phyloP scores from a whole-genome alignment of 768 basidiomycete genomes.

The Gyrodon lividus region DNA sequence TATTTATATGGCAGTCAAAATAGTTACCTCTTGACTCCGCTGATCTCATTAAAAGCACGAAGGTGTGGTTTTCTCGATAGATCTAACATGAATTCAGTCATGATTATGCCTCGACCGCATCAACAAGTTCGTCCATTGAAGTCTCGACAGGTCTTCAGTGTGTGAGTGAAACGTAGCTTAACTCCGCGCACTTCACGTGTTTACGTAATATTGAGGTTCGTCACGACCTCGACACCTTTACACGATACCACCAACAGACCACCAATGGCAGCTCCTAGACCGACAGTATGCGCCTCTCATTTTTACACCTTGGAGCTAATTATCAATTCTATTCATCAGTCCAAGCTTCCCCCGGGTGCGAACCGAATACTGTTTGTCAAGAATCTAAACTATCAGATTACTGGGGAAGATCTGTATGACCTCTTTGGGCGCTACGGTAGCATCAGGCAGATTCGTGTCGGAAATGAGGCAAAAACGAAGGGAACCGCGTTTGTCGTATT shows the following conservation, averaged over 20 bases:
- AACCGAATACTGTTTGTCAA: slow-evolving; percentile 93
- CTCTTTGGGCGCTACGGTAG: slow-evolving; percentile 97
- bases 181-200: background rate
- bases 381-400: slow-evolving; percentile 90
- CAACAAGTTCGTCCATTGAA: no score
- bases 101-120: no score
- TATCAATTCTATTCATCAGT: slow-evolving; percentile 37
- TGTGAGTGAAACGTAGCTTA: no score
- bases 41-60: no score
- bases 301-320: background rate
- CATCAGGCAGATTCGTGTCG: slow-evolving; percentile 92
- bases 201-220: slow-evolving; percentile 2
- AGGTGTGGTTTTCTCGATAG: no score
- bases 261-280: slow-evolving; percentile 62
- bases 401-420: slow-evolving; percentile 93
- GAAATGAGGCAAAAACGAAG: slow-evolving; percentile 87
- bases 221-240: background rate
- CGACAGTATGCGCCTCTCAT: slow-evolving; percentile 45
- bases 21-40: no score
- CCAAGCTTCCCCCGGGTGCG: slow-evolving; percentile 88
- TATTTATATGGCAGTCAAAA: no score
- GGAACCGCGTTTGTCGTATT: slow-evolving; percentile 97
- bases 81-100: no score
- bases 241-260: slow-evolving; percentile 9
- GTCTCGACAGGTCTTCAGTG: no score